Evolutionary conservation across 2,329 filamentous ascomycete species (phyloP).

Genomic region (Diaporthe sp.): DNA sequence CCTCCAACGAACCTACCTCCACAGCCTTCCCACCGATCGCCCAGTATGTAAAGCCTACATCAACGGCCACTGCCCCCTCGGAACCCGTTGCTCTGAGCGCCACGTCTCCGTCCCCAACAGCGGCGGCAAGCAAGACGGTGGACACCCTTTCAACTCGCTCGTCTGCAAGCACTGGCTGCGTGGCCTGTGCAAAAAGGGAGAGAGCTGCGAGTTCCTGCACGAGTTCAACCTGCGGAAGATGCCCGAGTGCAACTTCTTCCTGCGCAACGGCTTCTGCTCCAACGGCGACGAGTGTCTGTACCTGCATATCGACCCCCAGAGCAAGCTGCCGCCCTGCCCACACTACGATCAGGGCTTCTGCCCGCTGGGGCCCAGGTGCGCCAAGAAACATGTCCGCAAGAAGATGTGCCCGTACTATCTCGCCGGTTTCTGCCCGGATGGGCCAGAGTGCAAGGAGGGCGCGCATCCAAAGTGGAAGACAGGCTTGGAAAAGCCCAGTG

Average conservation of each 20-base stretch:
- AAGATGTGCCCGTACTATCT: constrained; percentile 88
- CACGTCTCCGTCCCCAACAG: constrained; percentile 66
- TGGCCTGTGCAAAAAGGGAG: constrained; percentile 96
- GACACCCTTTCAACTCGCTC: constrained; percentile 76
- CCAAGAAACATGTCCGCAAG: constrained; percentile 89
- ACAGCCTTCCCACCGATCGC: constrained; percentile 83
- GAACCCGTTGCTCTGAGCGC: constrained; percentile 86
- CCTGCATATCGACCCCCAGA: constrained; percentile 88
- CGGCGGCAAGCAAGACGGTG: constrained; percentile 48
- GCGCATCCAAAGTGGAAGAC: constrained; percentile 87
- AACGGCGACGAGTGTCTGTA: constrained; percentile 98
- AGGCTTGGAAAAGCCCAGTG: constrained; percentile 81
- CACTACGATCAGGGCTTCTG: constrained; percentile 98
- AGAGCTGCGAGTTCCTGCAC: constrained; percentile 97
- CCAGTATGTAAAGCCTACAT: constrained; percentile 90
- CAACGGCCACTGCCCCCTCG: constrained; percentile 88
- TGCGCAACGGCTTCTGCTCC: constrained; percentile 92
- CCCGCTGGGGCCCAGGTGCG: constrained; percentile 87
- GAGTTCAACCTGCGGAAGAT: constrained; percentile 99
- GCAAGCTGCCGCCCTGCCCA: constrained; percentile 84
- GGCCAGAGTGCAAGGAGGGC: constrained; percentile 78
- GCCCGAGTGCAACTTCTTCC: constrained; percentile 98
- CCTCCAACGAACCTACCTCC: constrained; percentile 85
- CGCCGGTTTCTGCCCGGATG: constrained; percentile 95
- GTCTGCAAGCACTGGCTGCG: constrained; percentile 99